A percentile compares a stretch with the other conserved stretches of the same genome.
phyloP scores from a whole-genome alignment of 371 early-diverging fungal genomes.

The Mucor mucedo region DNA sequence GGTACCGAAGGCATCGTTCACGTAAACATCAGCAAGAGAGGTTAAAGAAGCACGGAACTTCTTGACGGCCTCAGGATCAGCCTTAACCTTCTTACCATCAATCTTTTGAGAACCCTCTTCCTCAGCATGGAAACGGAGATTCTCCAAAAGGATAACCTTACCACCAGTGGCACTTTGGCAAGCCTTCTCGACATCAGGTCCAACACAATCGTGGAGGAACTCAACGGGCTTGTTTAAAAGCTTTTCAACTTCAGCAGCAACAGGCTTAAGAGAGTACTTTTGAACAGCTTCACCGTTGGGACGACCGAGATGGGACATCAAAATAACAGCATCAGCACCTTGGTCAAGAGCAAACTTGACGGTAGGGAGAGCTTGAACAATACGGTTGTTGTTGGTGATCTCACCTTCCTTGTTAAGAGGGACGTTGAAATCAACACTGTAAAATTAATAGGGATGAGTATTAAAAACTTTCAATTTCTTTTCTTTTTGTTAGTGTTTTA shows the following conservation, averaged over 20 bases:
- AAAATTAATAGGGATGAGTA: background rate
- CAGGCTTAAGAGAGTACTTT: conserved; percentile 94
- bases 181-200: conserved; percentile 83
- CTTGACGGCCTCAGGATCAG: conserved; percentile 69
- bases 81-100: conserved; percentile 92
- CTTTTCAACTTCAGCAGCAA: conserved; percentile 84
- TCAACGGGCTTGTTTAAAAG: conserved; percentile 86
- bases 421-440: conserved; percentile 99
- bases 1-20: conserved; percentile 99
- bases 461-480: background rate
- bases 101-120: conserved; percentile 97
- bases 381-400: conserved; percentile 97
- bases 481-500: conserved; percentile 31
- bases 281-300: conserved; percentile 91
- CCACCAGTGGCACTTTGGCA: conserved; percentile 81
- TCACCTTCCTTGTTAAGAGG: conserved; percentile 85
- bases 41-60: conserved; percentile 91
- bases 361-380: conserved; percentile 95
- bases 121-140: conserved; percentile 98
- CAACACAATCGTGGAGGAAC: conserved; percentile 95
- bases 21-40: conserved; percentile 95
- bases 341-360: conserved; percentile 90
- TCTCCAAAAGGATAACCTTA: conserved; percentile 95
- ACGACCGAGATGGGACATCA: conserved; percentile 99
- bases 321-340: conserved; percentile 88